Conservation (phyloP, 2,329 filamentous ascomycete genomes). For the Rutstroemia sp. region DNA sequence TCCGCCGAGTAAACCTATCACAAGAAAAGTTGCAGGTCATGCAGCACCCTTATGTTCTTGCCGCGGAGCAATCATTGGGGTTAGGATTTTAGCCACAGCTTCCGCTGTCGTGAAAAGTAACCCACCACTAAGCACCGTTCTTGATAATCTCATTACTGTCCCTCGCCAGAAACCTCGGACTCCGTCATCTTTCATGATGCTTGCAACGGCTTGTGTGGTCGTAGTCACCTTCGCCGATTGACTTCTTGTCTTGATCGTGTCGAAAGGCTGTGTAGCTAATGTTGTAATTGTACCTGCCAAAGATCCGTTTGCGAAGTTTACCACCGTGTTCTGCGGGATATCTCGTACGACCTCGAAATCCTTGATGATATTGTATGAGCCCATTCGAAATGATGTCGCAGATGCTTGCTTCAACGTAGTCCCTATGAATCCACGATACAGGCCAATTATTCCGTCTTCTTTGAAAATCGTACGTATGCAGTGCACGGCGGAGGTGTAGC, state of each 20-base stretch:
- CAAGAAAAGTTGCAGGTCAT: background rate
- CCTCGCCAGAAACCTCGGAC: constrained; percentile 58
- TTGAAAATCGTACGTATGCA: constrained; percentile 30
- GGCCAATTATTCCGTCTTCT: constrained; percentile 34
- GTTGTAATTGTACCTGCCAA: constrained; percentile 54
- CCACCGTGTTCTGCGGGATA: constrained; percentile 34
- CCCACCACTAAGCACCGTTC: constrained; percentile 58
- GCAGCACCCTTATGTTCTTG: background rate
- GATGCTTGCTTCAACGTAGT: constrained; percentile 42
- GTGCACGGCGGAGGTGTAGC: constrained; percentile 29
- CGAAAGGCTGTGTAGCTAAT: constrained; percentile 52
- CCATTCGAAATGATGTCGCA: constrained; percentile 36
- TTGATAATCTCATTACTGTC: constrained; percentile 58
- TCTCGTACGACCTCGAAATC: constrained; percentile 36
- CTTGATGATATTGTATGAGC: constrained; percentile 38
- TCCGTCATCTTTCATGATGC: constrained; percentile 49
- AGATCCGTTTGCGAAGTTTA: constrained; percentile 56
- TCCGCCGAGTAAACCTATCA: background rate
- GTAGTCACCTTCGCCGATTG: constrained; percentile 52
- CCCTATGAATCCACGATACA: constrained; percentile 38
- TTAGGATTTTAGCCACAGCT: constrained; percentile 14
- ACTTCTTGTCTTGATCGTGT: constrained; percentile 55
- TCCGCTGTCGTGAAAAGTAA: constrained; percentile 18
- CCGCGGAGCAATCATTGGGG: constrained; percentile 9
- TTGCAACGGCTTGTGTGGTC: constrained; percentile 47